Percentiles rank a stretch among this genome's conserved stretches.
Evolutionary conservation across 2,329 filamentous ascomycete genomes (phyloP).

Genomic region (Phyllosticta citrichinensis): DNA sequence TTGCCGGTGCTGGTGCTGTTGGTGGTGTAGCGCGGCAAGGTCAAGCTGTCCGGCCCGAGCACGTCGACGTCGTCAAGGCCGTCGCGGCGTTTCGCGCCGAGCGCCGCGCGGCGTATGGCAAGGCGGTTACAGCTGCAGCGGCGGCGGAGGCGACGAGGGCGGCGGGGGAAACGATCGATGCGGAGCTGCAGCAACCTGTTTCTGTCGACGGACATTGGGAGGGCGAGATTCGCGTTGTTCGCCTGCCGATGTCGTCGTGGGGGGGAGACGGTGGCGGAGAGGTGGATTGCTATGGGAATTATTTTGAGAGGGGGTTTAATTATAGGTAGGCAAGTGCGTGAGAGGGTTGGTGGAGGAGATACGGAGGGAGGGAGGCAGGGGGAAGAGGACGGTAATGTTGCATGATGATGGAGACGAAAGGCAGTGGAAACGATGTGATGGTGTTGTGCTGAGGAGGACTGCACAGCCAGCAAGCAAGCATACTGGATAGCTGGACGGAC

Average conservation of each 20-base stretch:
- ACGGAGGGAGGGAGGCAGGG: not conserved
- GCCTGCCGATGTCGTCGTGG: slow-evolving; percentile 30
- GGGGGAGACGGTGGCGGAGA: slow-evolving; percentile 14
- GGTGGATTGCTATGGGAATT: slow-evolving; percentile 45
- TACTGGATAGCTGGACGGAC: too few relatives aligned
- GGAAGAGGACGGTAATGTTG: not conserved
- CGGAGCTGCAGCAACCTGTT: slow-evolving; percentile 12
- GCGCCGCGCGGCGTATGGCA: slow-evolving; percentile 41
- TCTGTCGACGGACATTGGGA: slow-evolving; percentile 48
- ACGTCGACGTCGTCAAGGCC: slow-evolving; percentile 43
- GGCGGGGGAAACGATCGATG: slow-evolving; percentile 16
- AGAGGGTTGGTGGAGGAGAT: too few relatives aligned
- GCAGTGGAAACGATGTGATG: too few relatives aligned
- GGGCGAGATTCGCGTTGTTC: slow-evolving; percentile 48
- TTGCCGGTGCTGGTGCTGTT: slow-evolving; percentile 10
- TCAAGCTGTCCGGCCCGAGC: not conserved
- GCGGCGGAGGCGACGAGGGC: slow-evolving; percentile 17
- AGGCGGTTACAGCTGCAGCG: slow-evolving; percentile 18
- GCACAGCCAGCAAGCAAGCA: too few relatives aligned
- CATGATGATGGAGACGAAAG: too few relatives aligned
- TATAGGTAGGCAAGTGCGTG: slow-evolving; percentile 34
- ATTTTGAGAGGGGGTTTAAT: slow-evolving; percentile 42
- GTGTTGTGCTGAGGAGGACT: too few relatives aligned
- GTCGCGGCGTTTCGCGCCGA: slow-evolving; percentile 45
- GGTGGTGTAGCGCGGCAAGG: not conserved